Evolutionary conservation across 371 early-diverging fungal genomes (phyloP), one percentile per base, ranked within the genome.

Genomic region (Mucor mucedo): DNA sequence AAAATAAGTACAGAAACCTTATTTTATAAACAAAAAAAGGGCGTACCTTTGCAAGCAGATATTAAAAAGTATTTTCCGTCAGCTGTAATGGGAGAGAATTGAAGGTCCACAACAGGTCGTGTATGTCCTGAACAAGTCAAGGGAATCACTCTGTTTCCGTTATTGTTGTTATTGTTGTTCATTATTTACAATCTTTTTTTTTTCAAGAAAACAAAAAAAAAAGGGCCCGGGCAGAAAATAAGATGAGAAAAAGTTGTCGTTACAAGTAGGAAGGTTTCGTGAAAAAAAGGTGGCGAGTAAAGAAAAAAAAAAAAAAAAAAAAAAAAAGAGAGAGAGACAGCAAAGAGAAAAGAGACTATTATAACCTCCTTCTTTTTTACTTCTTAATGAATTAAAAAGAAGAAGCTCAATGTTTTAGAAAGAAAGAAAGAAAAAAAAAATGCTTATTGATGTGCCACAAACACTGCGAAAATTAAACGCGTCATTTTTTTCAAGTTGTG

Each of bases 41-140:
- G 13, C 45, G 59, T 79, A 91, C 93, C 94, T 87, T 95, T 95
- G 83, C 93, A 95, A 44, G 94, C 93, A 52, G 90, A 89, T 58
- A 95, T 91, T 66, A 95, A 78, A 68, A 87, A 88, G 72, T 89
- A 95, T 49, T 78, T 75, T 58, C 88, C 90, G 59, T 88, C 86
- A 16, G 78, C 65, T 29, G 84, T 85, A 55, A 89, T 79, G 47
- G 83, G 74, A 5, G 94, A 93, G 66, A 93, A 93, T 55, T 84
- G 88, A 50, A 93, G 75, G 75, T 95, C 93, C 21, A 93, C 94
- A 9, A 95, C 95, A 53, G 95, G 93, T 11, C 93, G 85, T 10
- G 94, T 91, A 67, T 95, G 95, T 1, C 95, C 95, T 21, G 91
- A 87, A 70, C 93, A 93, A 21, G 95, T 91, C 68, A 93, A 75